A percentile compares a stretch with the other conserved stretches of the same genome.
Evolutionary conservation across 2,329 filamentous ascomycete species (phyloP).

Genomic region (Neofusicoccum laricinum): DNA sequence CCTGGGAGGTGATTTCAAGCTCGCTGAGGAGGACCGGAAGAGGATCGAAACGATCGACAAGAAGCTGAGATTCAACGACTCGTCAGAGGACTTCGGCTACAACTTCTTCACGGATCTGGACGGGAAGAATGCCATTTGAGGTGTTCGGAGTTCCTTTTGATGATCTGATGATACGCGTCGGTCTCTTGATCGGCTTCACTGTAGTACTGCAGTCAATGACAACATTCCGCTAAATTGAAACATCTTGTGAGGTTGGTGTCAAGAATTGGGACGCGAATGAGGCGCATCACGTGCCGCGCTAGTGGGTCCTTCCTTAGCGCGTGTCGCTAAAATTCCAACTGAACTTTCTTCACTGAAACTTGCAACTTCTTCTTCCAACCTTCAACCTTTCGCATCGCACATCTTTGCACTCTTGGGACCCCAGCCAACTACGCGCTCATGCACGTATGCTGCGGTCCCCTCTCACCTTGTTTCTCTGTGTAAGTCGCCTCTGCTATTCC

Average conservation of each 20-base stretch:
- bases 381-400: constrained; percentile 3
- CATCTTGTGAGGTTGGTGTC: no score
- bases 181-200: no score
- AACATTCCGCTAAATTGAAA: no score
- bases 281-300: background rate
- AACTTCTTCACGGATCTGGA: constrained; percentile 60
- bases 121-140: constrained; percentile 42
- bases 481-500: background rate
- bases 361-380: background rate
- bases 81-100: constrained; percentile 54
- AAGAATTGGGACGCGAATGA: no score
- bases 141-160: no score
- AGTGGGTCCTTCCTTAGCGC: background rate
- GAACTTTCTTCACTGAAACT: background rate
- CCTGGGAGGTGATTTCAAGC: constrained; percentile 53
- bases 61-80: constrained; percentile 62
- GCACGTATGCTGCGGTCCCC: background rate
- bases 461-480: background rate
- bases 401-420: background rate
- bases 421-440: background rate
- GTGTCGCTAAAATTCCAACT: constrained; percentile 9
- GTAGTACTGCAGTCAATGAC: no score
- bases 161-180: no score
- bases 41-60: constrained; percentile 50
- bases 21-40: constrained; percentile 55